Base-by-base conservation (phyloP, 208 protist genomes). In the Crithidia sp. region DNA sequence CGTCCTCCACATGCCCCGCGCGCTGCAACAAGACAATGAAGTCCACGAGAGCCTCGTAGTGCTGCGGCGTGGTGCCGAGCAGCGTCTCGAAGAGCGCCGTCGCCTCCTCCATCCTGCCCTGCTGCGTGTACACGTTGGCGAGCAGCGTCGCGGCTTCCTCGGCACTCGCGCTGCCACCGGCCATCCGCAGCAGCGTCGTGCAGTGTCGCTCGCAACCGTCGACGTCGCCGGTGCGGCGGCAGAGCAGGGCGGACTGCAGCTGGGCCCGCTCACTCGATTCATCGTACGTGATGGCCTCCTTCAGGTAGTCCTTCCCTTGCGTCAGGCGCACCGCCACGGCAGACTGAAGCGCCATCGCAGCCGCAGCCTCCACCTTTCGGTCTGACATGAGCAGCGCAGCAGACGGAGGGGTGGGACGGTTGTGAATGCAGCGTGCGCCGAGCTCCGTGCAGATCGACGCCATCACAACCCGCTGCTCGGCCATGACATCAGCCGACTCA, bases 121-220 rank as follows among this genome's bases (percentile, higher is more conserved):
- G 71, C 66, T 92, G 83, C 49, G 97, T 80, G 93, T 98, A 97
- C 17, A 98, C 62, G 58, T 98, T 94, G 0, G 98, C 95, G 14
- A 99, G 79, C 61, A 98, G 92, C 53, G 98, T 91, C 37, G 89
- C 86, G 2, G 96, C 98, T 49, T 96, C 92, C 39, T 97, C 93
- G 61, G 92, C 92, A 43, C 67, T 58, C 5, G 90, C 81, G 73
- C 96, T 91, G 43, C 67, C 74, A n/a, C 67, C 74, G 2, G 60
- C 74, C 74, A 98, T 88, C 53, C 84, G 77, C 40, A 99, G 89
- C 49, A 98, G 67, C 52, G 85, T 79, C 45, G 87, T 87, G 81
- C 95, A 98, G 67, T 96, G 89, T 53, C 87, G 68, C 83, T 98
- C 94, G 62, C 94, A 98, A n/a, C 63, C 83, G n/a, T 97, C 88